phyloP scores from a whole-genome alignment of 2,329 filamentous ascomycete genomes.

The Alternaria novae-zelandiae region DNA sequence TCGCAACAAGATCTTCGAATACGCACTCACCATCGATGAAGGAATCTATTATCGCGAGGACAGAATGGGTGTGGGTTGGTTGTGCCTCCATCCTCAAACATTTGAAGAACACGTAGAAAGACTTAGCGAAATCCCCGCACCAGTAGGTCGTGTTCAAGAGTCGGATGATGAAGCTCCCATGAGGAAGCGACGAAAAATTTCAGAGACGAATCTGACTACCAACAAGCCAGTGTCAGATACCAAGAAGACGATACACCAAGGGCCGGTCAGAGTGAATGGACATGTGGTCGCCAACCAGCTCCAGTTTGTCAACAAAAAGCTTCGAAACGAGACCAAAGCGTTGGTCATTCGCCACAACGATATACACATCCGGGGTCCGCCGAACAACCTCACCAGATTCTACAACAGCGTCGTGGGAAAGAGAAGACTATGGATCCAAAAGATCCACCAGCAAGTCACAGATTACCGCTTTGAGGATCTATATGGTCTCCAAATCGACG shows the following conservation, averaged over 20 bases:
- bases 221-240: background rate
- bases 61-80: background rate
- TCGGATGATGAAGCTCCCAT: background rate
- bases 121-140: background rate
- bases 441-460: background rate
- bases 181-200: background rate
- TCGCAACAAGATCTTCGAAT: constrained; percentile 3
- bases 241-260: background rate
- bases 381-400: background rate
- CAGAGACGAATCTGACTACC: background rate
- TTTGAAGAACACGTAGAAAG: background rate
- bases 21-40: background rate
- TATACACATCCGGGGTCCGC: background rate
- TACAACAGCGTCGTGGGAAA: background rate
- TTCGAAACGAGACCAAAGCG: constrained; percentile 2
- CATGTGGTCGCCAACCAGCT: constrained; percentile 4
- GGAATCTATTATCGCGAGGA: background rate
- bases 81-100: background rate
- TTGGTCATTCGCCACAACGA: constrained; percentile 3
- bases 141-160: background rate
- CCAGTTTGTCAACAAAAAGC: constrained; percentile 6
- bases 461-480: background rate
- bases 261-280: background rate
- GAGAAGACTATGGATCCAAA: background rate
- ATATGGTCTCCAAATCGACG: background rate